Conservation (phyloP, 257 asterid species). For the Paraleonurus japonicus region DNA sequence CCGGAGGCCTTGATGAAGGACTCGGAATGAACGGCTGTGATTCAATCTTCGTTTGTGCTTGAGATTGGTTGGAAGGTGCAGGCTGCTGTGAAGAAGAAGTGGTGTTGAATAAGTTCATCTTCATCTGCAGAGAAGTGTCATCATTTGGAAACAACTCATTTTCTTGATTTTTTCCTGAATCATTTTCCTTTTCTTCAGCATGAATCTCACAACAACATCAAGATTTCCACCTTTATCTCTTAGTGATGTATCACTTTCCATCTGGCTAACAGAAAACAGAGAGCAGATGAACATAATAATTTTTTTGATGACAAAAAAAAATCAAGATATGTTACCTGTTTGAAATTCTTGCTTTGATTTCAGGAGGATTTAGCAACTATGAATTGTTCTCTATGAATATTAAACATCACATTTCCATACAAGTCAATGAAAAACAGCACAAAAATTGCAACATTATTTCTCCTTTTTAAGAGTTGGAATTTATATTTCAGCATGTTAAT, state of each 20-base stretch:
- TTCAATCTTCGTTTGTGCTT: not conserved
- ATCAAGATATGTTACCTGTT: not conserved
- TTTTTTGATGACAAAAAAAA: not conserved
- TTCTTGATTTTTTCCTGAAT: slow-evolving; percentile 6
- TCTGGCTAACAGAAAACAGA: not conserved
- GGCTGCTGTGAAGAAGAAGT: not conserved
- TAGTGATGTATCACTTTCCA: slow-evolving; percentile 40
- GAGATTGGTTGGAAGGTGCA: no score
- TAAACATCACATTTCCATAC: not conserved
- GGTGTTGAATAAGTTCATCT: slow-evolving; percentile 36
- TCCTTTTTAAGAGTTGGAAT: not conserved
- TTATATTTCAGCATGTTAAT: not conserved
- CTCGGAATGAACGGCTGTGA: slow-evolving; percentile 15
- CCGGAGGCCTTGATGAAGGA: slow-evolving; percentile 36
- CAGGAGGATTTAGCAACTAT: not conserved
- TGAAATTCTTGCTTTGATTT: slow-evolving; percentile 1
- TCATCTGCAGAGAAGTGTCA: slow-evolving; percentile 34
- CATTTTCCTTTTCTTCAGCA: slow-evolving; percentile 27
- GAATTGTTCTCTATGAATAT: not conserved
- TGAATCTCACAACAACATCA: slow-evolving; percentile 52
- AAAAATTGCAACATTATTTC: not conserved
- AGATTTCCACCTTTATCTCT: slow-evolving; percentile 29
- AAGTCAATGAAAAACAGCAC: slow-evolving; percentile 4
- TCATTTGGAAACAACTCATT: slow-evolving; percentile 17
- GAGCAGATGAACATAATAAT: no score